These are phyloP conservation scores for Penicillium robsamsonii DNA, from an alignment of 495 filamentous ascomycete species.

Conservation along the genomic window DNA sequence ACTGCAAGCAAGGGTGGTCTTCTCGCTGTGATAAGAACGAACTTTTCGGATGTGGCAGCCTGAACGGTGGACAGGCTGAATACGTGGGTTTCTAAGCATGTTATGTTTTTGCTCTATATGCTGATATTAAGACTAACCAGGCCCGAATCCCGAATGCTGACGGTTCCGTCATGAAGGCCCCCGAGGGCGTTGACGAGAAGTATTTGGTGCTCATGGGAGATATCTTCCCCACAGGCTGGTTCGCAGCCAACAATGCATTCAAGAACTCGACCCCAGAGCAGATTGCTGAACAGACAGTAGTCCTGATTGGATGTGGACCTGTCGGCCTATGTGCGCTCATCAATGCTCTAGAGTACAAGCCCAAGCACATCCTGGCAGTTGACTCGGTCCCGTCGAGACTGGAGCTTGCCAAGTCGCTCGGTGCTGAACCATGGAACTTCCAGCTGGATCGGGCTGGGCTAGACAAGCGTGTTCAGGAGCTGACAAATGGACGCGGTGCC, in stretches of 20 bases:
- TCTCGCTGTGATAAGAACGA: slow-evolving; percentile 74
- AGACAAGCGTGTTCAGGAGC: slow-evolving; percentile 67
- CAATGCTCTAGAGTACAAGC: slow-evolving; percentile 75
- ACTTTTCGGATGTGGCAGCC: slow-evolving; percentile 69
- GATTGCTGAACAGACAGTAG: slow-evolving; percentile 67
- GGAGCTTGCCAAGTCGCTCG: slow-evolving; percentile 70
- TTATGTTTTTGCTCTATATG: not conserved
- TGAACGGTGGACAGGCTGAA: slow-evolving; percentile 90
- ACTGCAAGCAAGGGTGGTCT: slow-evolving; percentile 78
- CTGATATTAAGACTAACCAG: slow-evolving; percentile 24
- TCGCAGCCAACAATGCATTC: slow-evolving; percentile 83
- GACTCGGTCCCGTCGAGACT: slow-evolving; percentile 79
- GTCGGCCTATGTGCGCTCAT: slow-evolving; percentile 87
- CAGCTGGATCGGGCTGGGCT: slow-evolving; percentile 64
- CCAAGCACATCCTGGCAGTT: slow-evolving; percentile 79
- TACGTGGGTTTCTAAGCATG: slow-evolving; percentile 49
- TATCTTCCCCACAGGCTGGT: slow-evolving; percentile 79
- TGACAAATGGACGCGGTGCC: slow-evolving; percentile 80
- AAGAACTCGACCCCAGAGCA: slow-evolving; percentile 59
- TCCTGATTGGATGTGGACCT: slow-evolving; percentile 86
- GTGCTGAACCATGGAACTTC: slow-evolving; percentile 87
- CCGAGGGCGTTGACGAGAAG: slow-evolving; percentile 70
- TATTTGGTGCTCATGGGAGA: slow-evolving; percentile 68
- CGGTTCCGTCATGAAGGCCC: slow-evolving; percentile 74
- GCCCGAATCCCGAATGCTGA: slow-evolving; percentile 83